Base-by-base conservation (phyloP, 2,329 filamentous ascomycete genomes). In the Aspergillus japonicus region DNA sequence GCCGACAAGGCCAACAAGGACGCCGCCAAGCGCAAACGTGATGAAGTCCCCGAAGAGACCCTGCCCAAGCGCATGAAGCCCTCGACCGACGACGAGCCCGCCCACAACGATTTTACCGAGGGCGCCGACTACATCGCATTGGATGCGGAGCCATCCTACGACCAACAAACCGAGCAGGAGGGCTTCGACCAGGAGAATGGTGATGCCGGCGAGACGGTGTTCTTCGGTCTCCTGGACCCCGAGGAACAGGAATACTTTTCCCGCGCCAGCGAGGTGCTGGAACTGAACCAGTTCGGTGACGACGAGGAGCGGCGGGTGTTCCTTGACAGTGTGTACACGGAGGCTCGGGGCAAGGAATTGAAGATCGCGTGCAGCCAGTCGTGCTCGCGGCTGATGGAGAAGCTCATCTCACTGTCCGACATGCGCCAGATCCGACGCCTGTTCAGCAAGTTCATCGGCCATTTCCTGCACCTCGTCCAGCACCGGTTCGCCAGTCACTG, bases 401-500 rank as follows among this genome's bases (percentile, higher is more conserved):
- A 92, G 33, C 78, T 99, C 71, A 96, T 99, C 56, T 83, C 93
- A 56, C 80, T 96, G 64, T 94, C 92, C 29, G 89, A 86, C 35
- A 83, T 89, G 33, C 79, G 81, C 19, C 95, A 98, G 78, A 88
- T 96, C 75, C 96, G 96, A 81, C 83, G 83, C 51, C 78, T 99
- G 21, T 98, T 98, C 73, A 85, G 86, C 65, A 91, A 90, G 49
- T 97, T 98, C 74, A 87, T 83, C 21, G 88, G 89, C 35, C 91
- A 98, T 76, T 96, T 98, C 76, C 81, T 94, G 60, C 89, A 93
- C 68, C 84, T 99, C 29, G 88, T 97, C 54, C 93, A 96, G 73
- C 95, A 99, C 78, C 89, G 95, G 19, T 99, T 99, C 71, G 95
- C 95, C 5, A 96, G 93, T 62, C 95, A 99, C 80, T 98, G 94